phyloP scores from a whole-genome alignment of 202 grass and related monocot genomes.

The Cymbopogon flexuosus region DNA sequence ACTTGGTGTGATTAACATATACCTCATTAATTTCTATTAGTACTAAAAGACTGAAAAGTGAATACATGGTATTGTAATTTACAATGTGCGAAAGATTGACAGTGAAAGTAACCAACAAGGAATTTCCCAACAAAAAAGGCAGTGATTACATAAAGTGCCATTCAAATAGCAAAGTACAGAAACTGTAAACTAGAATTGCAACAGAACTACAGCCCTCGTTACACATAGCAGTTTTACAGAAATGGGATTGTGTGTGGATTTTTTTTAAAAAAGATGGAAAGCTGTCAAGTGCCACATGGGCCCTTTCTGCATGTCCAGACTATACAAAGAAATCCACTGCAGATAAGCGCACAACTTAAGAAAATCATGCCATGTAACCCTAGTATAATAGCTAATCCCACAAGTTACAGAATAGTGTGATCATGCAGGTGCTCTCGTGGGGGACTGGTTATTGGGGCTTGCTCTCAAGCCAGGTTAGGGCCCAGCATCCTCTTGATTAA shows the following conservation, averaged over 20 bases:
- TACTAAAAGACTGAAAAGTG: not conserved
- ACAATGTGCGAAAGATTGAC: not conserved
- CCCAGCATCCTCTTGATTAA: no score
- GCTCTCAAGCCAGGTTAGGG: no score
- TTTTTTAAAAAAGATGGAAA: not conserved
- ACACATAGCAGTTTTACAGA: not conserved
- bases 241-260: not conserved
- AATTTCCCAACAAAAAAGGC: not conserved
- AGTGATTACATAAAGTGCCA: not conserved
- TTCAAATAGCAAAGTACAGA: not conserved
- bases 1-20: not conserved
- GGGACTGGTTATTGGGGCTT: no score
- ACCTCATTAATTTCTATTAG: not conserved
- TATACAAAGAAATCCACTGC: slow-evolving; percentile 3
- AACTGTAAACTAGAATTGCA: not conserved
- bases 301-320: not conserved
- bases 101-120: not conserved
- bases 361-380: not conserved
- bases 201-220: not conserved
- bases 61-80: not conserved
- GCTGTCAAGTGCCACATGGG: not conserved
- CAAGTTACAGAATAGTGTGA: not conserved
- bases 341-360: not conserved
- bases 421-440: no score
- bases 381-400: not conserved